phyloP scores from a whole-genome alignment of 495 filamentous ascomycete species.

The Hyaloscypha bicolor region DNA sequence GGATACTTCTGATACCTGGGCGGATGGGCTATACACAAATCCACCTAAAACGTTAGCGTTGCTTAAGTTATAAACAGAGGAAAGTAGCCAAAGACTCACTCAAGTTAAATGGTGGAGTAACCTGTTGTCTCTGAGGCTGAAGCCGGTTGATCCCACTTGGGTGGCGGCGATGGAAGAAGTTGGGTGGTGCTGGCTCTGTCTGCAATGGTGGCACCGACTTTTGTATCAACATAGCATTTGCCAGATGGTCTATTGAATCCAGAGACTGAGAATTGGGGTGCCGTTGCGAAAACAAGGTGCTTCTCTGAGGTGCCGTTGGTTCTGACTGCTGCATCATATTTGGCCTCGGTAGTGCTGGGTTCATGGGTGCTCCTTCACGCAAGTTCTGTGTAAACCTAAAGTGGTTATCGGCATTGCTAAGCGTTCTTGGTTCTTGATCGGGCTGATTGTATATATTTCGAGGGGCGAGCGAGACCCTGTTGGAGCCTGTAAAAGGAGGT shows the following conservation, averaged over 20 bases:
- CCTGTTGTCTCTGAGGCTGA: constrained; percentile 33
- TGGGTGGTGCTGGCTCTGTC: neutral
- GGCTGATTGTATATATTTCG: constrained; percentile 17
- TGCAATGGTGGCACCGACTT: constrained; percentile 4
- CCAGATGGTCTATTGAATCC: constrained; percentile 18
- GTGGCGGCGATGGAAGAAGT: constrained; percentile 6
- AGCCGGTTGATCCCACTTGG: constrained; percentile 31
- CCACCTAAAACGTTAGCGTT: constrained; percentile 27
- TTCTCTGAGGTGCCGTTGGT: neutral
- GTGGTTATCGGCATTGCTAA: constrained; percentile 30
- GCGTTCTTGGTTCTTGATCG: constrained; percentile 16
- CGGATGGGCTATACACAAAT: constrained; percentile 24
- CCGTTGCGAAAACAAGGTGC: neutral
- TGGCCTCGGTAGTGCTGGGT: neutral
- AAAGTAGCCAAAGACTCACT: constrained; percentile 31
- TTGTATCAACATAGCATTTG: constrained; percentile 25
- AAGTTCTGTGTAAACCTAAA: constrained; percentile 33
- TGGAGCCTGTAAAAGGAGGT: neutral
- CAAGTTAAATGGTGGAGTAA: constrained; percentile 36
- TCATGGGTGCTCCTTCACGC: constrained; percentile 14
- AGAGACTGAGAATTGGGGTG: neutral
- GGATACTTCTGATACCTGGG: constrained; percentile 31
- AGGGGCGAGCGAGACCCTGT: constrained; percentile 26
- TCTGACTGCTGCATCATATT: neutral
- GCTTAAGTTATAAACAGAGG: neutral